Percentiles rank a stretch among this genome's conserved stretches.
Conservation (phyloP, 1,284 basidiomycete genomes). For the Amylostereum chailletii region DNA sequence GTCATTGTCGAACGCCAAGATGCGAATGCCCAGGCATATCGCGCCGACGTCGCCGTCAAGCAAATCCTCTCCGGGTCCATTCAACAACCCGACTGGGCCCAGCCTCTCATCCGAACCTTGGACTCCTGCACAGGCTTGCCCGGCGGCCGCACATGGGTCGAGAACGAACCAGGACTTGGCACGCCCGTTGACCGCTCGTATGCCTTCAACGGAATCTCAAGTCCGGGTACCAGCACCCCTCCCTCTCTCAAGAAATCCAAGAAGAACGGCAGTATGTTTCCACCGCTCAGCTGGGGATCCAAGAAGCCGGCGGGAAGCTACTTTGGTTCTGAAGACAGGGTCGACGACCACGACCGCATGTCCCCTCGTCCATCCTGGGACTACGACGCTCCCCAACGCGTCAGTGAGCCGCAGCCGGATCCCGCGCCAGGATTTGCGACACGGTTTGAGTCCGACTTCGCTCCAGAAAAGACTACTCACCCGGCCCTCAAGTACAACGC, state of each 20-base stretch:
- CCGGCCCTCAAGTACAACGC: too few species aligned
- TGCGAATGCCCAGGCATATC: constrained; percentile 78
- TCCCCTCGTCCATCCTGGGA: too few species aligned
- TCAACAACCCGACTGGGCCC: constrained; percentile 72
- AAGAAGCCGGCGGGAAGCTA: constrained; percentile 44
- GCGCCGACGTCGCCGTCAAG: constrained; percentile 64
- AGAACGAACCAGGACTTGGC: constrained; percentile 33
- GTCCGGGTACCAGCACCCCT: constrained; percentile 27
- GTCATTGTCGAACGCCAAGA: constrained; percentile 94
- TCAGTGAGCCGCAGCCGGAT: constrained; percentile 11
- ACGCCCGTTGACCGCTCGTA: constrained; percentile 30
- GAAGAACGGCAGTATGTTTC: constrained; percentile 34
- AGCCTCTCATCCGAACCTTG: constrained; percentile 63
- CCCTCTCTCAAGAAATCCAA: constrained; percentile 10
- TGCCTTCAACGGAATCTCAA: constrained; percentile 44
- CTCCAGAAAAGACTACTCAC: constrained; percentile 12
- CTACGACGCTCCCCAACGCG: too few species aligned
- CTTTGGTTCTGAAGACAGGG: constrained; percentile 26
- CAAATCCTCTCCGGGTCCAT: constrained; percentile 74
- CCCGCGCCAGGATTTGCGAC: constrained; percentile 12
- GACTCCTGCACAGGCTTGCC: constrained; percentile 67
- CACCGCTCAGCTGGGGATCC: constrained; percentile 56
- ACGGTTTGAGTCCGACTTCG: constrained; percentile 26
- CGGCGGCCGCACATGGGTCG: constrained; percentile 58
- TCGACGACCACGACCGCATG: too few species aligned